Evolutionary conservation across 116 monocot species (phyloP), one percentile per base, ranked within the genome.

Genomic region (Dioscorea cayenensis): DNA sequence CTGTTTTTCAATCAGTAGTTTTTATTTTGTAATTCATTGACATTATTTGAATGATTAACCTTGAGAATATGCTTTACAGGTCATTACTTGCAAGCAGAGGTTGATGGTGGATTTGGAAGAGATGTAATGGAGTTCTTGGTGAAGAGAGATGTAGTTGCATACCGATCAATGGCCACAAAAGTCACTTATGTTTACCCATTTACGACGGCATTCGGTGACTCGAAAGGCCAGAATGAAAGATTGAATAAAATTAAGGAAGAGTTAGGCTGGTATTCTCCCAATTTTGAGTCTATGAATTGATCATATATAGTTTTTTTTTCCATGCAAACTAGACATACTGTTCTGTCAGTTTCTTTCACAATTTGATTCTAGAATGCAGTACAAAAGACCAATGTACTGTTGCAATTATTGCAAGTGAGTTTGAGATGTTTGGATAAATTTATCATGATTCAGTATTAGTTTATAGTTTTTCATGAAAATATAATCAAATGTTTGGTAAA

Each of bases 101-200:
- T 95, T 32, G 92, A 89, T 77, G 95, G 85, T 21, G 92, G 87
- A 37, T 82, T 92, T 32, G 85, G 89, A 13, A 86, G 89, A 1
- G 95, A 95, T 67, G 81, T 92, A 20, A 79, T 95, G 79, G 92
- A 95, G 69, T 92, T 95, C 64, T 77, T 92, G 66, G 85, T 95
- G 6, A 95, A 87, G 51, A 73, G 50, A 67, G 89, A 91, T 66
- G 72, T 92, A 3, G 89, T 89, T 60, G 79, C 80, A 20, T 95
- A 85, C 64, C 71, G 95, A 71, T 83, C 76, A 18, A 81, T 92
- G 81, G 95, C 95, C 65, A 92, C 78, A 36, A 95, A 89, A 73
- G 92, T 95, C 32, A 95, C 83, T 8, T 95, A 83, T 59, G 73
- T 95, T 28, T 95, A 95, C 69, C 95, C 95, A 25, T 95, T 95